A percentile compares a stretch with the other conserved stretches of the same genome.
These are phyloP conservation scores for Pugionium cornutum DNA, from an alignment of 345 rosid species.

Conservation along the genomic window DNA sequence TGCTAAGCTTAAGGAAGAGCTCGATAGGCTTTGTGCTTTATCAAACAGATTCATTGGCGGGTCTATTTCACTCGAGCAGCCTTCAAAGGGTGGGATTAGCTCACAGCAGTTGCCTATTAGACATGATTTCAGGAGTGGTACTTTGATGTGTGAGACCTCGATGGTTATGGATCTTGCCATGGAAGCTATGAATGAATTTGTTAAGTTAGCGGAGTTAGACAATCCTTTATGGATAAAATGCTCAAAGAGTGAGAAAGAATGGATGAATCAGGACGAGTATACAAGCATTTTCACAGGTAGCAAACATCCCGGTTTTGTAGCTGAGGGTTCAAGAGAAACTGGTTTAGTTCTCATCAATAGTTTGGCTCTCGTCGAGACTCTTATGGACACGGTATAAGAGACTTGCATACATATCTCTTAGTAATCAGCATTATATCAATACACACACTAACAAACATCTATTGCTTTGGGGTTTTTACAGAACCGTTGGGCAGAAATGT, in stretches of 20 bases:
- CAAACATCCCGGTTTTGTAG: constrained; percentile 40
- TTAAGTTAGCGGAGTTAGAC: constrained; percentile 55
- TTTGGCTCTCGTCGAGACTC: constrained; percentile 55
- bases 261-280: constrained; percentile 58
- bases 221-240: constrained; percentile 54
- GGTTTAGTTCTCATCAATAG: constrained; percentile 54
- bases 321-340: constrained; percentile 62
- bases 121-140: constrained; percentile 37
- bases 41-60: constrained; percentile 62
- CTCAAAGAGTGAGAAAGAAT: constrained; percentile 47
- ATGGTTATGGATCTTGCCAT: constrained; percentile 55
- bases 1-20: constrained; percentile 61
- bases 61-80: constrained; percentile 41
- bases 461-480: constrained; percentile 33
- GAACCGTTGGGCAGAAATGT: constrained; percentile 71
- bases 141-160: constrained; percentile 3
- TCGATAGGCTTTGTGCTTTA: constrained; percentile 47
- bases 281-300: constrained; percentile 45
- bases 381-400: constrained; percentile 71
- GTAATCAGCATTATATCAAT: neutral
- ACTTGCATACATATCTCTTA: neutral
- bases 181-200: constrained; percentile 60
- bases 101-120: constrained; percentile 38
- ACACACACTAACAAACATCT: constrained; percentile 5
- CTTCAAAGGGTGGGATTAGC: constrained; percentile 40